Evolutionary conservation across 202 grass and related monocot genomes (phyloP).

Genomic region (Zizania palustris): DNA sequence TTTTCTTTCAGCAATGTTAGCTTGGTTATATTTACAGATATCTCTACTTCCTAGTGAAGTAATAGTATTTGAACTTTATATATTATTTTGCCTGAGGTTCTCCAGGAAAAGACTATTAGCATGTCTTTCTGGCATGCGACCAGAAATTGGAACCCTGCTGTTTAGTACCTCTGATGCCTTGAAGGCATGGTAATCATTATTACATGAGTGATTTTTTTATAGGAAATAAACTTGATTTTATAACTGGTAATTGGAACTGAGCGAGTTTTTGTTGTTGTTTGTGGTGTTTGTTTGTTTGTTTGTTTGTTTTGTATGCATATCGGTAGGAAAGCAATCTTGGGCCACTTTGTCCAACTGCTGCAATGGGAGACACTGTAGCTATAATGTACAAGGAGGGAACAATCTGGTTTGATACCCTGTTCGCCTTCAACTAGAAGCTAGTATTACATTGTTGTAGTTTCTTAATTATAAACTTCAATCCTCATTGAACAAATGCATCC

Average conservation of each 20-base stretch:
- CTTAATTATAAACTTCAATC: slow-evolving; percentile 23
- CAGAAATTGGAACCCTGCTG: slow-evolving; percentile 11
- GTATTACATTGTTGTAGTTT: slow-evolving; percentile 47
- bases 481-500: slow-evolving; percentile 28
- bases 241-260: slow-evolving; percentile 49
- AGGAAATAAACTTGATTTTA: slow-evolving; percentile 44
- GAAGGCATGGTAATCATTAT: slow-evolving; percentile 41
- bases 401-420: slow-evolving; percentile 82
- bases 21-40: background rate
- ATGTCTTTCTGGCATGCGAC: background rate
- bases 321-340: slow-evolving; percentile 80
- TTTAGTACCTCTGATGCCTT: slow-evolving; percentile 12
- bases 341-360: slow-evolving; percentile 80
- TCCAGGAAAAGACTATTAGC: background rate
- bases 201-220: slow-evolving; percentile 34
- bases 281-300: slow-evolving; percentile 67
- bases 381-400: slow-evolving; percentile 69
- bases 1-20: background rate
- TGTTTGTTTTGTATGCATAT: slow-evolving; percentile 86
- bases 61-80: slow-evolving; percentile 6
- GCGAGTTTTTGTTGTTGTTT: slow-evolving; percentile 46
- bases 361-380: slow-evolving; percentile 80
- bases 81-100: background rate
- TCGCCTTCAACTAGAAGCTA: slow-evolving; percentile 54
- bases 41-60: background rate